These are phyloP conservation scores for Wickerhamomyces sp. DNA, from an alignment of 1,139 yeast species.

Conservation along the genomic window DNA sequence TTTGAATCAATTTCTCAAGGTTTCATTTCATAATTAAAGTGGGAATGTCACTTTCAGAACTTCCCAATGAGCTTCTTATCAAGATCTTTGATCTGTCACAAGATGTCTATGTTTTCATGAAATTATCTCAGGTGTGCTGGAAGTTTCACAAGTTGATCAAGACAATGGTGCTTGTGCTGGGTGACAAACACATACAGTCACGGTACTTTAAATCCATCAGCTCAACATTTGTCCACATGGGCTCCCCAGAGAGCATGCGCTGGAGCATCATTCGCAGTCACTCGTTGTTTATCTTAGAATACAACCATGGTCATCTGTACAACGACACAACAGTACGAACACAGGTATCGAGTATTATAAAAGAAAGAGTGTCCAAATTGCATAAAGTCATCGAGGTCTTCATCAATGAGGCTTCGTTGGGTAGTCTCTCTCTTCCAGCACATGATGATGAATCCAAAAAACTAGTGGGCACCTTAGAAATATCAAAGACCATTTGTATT, in stretches of 20 bases:
- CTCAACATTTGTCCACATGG: not conserved
- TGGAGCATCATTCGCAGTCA: not conserved
- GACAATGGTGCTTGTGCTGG: constrained; percentile 13
- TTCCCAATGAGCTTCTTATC: constrained; percentile 9
- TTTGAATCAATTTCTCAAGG: no score
- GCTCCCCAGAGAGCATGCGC: not conserved
- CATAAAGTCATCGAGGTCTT: not conserved
- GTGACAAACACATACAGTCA: constrained; percentile 12
- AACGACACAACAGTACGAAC: not conserved
- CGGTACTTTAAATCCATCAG: constrained; percentile 9
- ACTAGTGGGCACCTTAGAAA: not conserved
- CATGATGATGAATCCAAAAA: not conserved
- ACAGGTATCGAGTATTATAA: not conserved
- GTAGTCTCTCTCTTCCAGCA: not conserved
- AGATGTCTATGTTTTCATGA: constrained; percentile 14
- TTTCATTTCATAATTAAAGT: no score
- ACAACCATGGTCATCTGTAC: not conserved
- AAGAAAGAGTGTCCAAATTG: not conserved
- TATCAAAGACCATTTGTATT: not conserved
- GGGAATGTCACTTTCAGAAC: constrained; percentile 1
- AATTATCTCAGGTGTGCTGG: constrained; percentile 9
- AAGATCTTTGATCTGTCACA: constrained; percentile 7
- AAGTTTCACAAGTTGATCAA: constrained; percentile 11
- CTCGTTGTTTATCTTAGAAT: not conserved
- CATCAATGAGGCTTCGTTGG: not conserved